These are phyloP conservation scores for Cladophialophora bantiana DNA, from an alignment of 2,329 filamentous ascomycete genomes.

Conservation along the genomic window DNA sequence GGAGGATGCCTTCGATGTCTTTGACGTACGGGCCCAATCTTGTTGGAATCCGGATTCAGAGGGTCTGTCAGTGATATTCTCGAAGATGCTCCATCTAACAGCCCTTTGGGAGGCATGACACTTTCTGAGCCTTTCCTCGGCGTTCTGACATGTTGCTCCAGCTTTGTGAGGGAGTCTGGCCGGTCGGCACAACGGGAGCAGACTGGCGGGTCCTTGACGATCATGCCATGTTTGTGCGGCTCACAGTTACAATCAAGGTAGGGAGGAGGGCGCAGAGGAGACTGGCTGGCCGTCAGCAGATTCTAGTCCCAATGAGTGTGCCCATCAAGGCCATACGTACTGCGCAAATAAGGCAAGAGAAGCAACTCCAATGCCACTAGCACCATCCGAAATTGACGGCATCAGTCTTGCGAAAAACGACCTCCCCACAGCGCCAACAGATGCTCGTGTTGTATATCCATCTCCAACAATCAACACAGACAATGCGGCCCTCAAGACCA, in stretches of 20 bases:
- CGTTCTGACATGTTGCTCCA: slow-evolving; percentile 36
- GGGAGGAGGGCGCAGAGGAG: slow-evolving; percentile 34
- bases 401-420: slow-evolving; percentile 40
- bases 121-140: slow-evolving; percentile 5
- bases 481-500: slow-evolving; percentile 34
- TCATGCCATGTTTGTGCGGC: slow-evolving; percentile 36
- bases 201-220: slow-evolving; percentile 33
- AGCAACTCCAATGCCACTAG: slow-evolving; percentile 45
- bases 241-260: slow-evolving; percentile 31
- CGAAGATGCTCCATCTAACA: slow-evolving; percentile 16
- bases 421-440: slow-evolving; percentile 42
- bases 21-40: neutral
- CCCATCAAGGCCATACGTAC: slow-evolving; percentile 24
- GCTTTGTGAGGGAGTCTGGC: slow-evolving; percentile 33
- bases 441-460: slow-evolving; percentile 39
- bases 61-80: slow-evolving; percentile 29
- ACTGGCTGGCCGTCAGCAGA: slow-evolving; percentile 16
- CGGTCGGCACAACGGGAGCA: slow-evolving; percentile 32
- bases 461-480: slow-evolving; percentile 40
- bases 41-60: slow-evolving; percentile 24
- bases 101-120: slow-evolving; percentile 7
- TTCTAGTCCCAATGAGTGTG: neutral
- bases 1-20: slow-evolving; percentile 19
- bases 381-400: slow-evolving; percentile 43
- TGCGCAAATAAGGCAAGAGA: slow-evolving; percentile 42